phyloP scores from a whole-genome alignment of 768 basidiomycete genomes.

The Tricholoma sp. region DNA sequence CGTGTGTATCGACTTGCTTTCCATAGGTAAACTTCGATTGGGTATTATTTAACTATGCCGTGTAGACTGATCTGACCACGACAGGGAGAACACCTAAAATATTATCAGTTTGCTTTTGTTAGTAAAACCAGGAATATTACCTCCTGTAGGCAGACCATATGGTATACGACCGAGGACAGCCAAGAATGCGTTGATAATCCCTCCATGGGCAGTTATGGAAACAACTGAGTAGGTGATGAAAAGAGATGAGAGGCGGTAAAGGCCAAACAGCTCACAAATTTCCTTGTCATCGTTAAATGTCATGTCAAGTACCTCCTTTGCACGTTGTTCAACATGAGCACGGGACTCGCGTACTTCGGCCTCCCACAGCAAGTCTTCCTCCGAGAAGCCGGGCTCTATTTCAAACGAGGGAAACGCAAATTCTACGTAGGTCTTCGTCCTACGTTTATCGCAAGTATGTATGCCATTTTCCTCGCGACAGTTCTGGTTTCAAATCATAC shows the following conservation, averaged over 20 bases:
- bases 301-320: conserved; percentile 44
- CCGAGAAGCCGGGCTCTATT: conserved; percentile 54
- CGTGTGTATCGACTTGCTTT: no score
- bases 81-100: conserved; percentile 17
- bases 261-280: conserved; percentile 36
- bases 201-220: conserved; percentile 63
- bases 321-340: conserved; percentile 42
- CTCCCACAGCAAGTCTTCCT: conserved; percentile 60
- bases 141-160: conserved; percentile 58
- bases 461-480: conserved; percentile 62
- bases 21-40: no score
- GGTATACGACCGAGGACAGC: conserved; percentile 37
- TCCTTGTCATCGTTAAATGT: conserved; percentile 46
- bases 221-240: conserved; percentile 39
- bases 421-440: conserved; percentile 42
- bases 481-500: conserved; percentile 34
- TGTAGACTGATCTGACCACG: conserved; percentile 12
- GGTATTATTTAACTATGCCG: background rate
- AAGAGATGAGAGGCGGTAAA: background rate
- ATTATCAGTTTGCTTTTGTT: background rate
- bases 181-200: conserved; percentile 54
- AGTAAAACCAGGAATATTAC: conserved; percentile 22
- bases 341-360: conserved; percentile 49
- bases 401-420: conserved; percentile 43
- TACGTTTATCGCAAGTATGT: conserved; percentile 69